Conservation (phyloP, 495 filamentous ascomycete species). For the Viridothelium virens region DNA sequence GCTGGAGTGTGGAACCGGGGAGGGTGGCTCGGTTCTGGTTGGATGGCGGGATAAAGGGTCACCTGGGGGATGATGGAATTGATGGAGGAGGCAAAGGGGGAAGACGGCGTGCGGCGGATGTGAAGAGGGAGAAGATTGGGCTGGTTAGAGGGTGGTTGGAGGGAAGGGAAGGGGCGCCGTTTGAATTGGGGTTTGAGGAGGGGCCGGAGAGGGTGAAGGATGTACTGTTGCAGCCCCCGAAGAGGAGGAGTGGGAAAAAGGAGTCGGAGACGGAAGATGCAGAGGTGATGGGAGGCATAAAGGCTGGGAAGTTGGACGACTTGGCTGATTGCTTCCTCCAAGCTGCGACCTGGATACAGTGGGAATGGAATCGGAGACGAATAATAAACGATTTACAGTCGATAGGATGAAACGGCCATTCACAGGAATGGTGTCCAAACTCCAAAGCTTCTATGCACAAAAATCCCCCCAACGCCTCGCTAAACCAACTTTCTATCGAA, state of each 20-base stretch:
- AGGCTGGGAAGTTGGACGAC: constrained; percentile 71
- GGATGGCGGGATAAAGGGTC: constrained; percentile 18
- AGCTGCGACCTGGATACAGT: constrained; percentile 75
- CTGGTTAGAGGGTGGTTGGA: constrained; percentile 48
- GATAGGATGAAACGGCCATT: not conserved
- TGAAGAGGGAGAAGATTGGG: constrained; percentile 59
- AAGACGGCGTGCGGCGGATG: constrained; percentile 32
- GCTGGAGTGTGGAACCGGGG: constrained; percentile 14
- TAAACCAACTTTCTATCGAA: not conserved
- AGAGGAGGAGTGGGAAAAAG: constrained; percentile 33
- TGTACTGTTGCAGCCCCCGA: constrained; percentile 11
- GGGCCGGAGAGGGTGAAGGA: constrained; percentile 24
- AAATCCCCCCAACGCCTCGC: not conserved
- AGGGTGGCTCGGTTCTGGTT: constrained; percentile 23
- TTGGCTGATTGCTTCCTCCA: constrained; percentile 84
- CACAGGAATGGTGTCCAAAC: too few species aligned
- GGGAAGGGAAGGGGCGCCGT: not conserved
- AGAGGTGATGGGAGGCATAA: constrained; percentile 16
- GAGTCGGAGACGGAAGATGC: constrained; percentile 26
- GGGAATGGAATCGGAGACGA: constrained; percentile 60
- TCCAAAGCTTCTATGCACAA: not conserved
- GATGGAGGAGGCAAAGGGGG: constrained; percentile 5
- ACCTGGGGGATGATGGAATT: not conserved
- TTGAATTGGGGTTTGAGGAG: not conserved
- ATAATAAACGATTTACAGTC: constrained; percentile 25